Evolutionary conservation across 129 eudicot species (phyloP), one percentile per base, ranked within the genome.

Genomic region (Lactuca saligna): DNA sequence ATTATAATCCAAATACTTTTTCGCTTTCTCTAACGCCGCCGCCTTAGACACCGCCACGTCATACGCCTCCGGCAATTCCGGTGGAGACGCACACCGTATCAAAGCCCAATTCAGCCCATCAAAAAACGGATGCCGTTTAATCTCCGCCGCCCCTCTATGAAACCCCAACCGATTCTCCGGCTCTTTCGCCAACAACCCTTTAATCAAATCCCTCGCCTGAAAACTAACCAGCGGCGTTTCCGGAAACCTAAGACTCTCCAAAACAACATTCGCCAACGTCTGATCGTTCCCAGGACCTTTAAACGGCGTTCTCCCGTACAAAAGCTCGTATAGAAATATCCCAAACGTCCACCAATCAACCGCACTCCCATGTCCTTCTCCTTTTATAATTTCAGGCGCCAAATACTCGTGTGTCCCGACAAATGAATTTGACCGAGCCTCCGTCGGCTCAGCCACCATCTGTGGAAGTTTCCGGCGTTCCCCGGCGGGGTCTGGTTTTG

Each of bases 331-430:
- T 3, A 93, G 90, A 11, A 93, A 90, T n/a, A 93, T 80, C 9
- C 99, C 99, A 34, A 89, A 82, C 6, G 99, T 93, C 99, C 99
- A 93, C 99, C 99, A 93, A 72, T 93, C 99, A 14, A 93, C 97
- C 3, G 99, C 99, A 63, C 97, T 87, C 35, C 99, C 99, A 51
- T 93, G 99, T 0, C 97, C 99, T 44, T 89, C 99, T 7, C 99
- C 97, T 80, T 89, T 89, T 71, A 93, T 93, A 71, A 93, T 93
- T 69, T 93, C 98, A 0, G 98, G 98, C 17, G 99, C 97, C 68
- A 93, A 74, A 66, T 93, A 93, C 80, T 93, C 99, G 25, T 93
- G 99, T 32, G 99, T 94, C 33, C 99, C 99, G 6, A 94, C 99
- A 42, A 94, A 94, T 4, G 99, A 94, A 81, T 94, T 89, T 71